Evolutionary conservation across 371 early-diverging fungal species (phyloP), one percentile per base, ranked within the genome.

Genomic region (Mortierella sp.): DNA sequence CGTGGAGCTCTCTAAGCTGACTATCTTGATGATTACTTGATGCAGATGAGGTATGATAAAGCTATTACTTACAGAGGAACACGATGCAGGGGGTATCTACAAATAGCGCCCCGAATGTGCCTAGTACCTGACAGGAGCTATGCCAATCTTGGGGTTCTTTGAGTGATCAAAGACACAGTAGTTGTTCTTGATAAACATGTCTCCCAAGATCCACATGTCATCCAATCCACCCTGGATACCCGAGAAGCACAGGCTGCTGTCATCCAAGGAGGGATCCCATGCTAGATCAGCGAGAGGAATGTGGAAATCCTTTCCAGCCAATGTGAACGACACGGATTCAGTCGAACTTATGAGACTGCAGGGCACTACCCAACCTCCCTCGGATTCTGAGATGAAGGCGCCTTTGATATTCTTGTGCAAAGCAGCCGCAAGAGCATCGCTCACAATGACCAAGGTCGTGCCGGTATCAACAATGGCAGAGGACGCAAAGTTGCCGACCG

Each of bases 151-250:
- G 24, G 66, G 45, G 30, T 27, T 23, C 7, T 49, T 50, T 18
- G 45, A 56, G 14, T 80, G 80, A 12, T 79, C 64, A 49, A 84
- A 82, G 39, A 82, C 80, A 43, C 74, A 74, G 46, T 84, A 84
- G 58, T 80, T 78, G 59, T 80, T 80, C 80, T 82, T 83, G 62
- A 84, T 67, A 24, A 84, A 84, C n/a, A 80, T 70, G 54, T 83
- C 83, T 1, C 82, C 85, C 52, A 84, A 46, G 62, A 84, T 67
- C 21, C 83, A 84, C n/a, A 80, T 70, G n/a, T 48, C 48, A 23
- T 24, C 48, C 48, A 48, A 24, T 1, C 64, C 60, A 21, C 64
- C 71, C 39, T 70, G 71, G 13, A 70, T 30, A 27, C 71, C 60
- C 31, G 71, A 70, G 54, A 54, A 31, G 30, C 67, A 67, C 49